These are phyloP conservation scores for Lasiodiplodia hormozganensis DNA, from an alignment of 2,329 filamentous ascomycete species.

Conservation along the genomic window DNA sequence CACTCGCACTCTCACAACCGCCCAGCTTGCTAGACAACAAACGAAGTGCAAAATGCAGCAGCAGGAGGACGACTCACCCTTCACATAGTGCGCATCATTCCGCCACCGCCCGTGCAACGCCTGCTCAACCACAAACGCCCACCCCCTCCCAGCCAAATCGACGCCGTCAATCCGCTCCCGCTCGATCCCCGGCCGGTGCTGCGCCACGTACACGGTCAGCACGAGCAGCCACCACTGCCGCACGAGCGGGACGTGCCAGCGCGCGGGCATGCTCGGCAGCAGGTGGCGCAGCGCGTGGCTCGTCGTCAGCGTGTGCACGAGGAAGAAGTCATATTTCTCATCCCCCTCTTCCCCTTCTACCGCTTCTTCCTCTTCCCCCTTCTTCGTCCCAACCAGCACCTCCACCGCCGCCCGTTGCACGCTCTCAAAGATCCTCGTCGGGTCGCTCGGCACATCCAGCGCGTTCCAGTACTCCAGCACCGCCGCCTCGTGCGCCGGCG, in stretches of 20 bases:
- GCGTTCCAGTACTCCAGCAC: slow-evolving; percentile 91
- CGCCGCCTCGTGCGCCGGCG: slow-evolving; percentile 66
- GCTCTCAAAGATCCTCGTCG: slow-evolving; percentile 72
- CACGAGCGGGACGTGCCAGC: slow-evolving; percentile 76
- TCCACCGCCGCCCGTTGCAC: slow-evolving; percentile 66
- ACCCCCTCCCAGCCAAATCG: slow-evolving; percentile 70
- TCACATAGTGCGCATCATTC: slow-evolving; percentile 84
- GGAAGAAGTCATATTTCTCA: slow-evolving; percentile 77
- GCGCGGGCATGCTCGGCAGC: slow-evolving; percentile 76
- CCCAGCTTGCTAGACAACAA: no score
- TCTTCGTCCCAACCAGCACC: slow-evolving; percentile 65
- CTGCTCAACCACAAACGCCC: slow-evolving; percentile 77
- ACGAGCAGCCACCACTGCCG: slow-evolving; percentile 90
- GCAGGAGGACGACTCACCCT: slow-evolving; percentile 56
- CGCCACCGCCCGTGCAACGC: slow-evolving; percentile 72
- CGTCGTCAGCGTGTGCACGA: slow-evolving; percentile 81
- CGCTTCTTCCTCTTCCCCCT: background rate
- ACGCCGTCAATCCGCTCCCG: slow-evolving; percentile 66
- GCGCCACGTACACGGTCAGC: slow-evolving; percentile 77
- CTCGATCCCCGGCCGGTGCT: slow-evolving; percentile 74
- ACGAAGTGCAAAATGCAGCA: background rate
- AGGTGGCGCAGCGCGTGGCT: slow-evolving; percentile 89
- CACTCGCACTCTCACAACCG: no score
- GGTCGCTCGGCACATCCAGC: slow-evolving; percentile 66
- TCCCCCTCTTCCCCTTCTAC: slow-evolving; percentile 40